Evolutionary conservation across 305 asterid species (phyloP), one percentile per base, ranked within the genome.

Genomic region (Plantago rigida): DNA sequence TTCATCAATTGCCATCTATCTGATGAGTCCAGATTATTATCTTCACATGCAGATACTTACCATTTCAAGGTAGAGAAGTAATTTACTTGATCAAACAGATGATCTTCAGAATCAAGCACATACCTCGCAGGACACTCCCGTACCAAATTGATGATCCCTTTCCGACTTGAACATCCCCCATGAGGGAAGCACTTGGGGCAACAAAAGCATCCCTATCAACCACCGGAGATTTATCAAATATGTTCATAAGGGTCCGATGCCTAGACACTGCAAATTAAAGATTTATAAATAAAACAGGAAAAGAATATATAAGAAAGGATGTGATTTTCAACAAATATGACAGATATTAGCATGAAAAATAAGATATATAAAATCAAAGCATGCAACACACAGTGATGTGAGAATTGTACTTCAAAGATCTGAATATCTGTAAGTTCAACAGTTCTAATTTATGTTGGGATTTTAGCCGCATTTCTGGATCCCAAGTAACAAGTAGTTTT

Each of bases 41-140:
- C 42, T 28, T 28, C 17, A 53, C 29, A 29, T 28, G 19, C 58
- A 12, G 0, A 52, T 3, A 14, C 42, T 12, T 28, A 53, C 12
- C 19, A 53, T 53, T 53, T 4, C 59, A 53, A 28, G 41, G 41
- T 11, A 7, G 41, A 14, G 42, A 60, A 53, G 51, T 49, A 47
- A 22, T 63, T 44, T 13, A 34, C 44, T 19, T 22, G 52, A 69
- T 31, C 31, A 53, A 64, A 9, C 19, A 47, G 47, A 22, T 22
- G 12, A 53, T 28, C 42, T 28, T 53, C 11, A 15, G 14, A 28
- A 56, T 62, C 34, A 51, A 65, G 62, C 36, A 62, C 83, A 26
- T 67, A 89, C 95, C 95, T 82, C 95, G 79, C 61, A 89, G 85
- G 73, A 89, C 97, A 50, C 87, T 77, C 68, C 97, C 93, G 61